Conservation (phyloP, 495 filamentous ascomycete species). For the Massariosphaeria phaeospora region DNA sequence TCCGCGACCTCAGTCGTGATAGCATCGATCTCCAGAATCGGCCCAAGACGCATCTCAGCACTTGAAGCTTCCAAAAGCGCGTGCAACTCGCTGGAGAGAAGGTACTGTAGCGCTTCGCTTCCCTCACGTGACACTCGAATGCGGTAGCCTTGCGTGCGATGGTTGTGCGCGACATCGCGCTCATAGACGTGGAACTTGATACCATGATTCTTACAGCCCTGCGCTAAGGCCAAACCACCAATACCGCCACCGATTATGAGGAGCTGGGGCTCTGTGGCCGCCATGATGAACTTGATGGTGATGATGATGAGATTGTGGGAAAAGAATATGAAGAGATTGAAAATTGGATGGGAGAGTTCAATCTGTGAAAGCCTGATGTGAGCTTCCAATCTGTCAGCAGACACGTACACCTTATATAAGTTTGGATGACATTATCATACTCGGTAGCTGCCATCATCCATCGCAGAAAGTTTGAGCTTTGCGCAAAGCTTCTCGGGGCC, state of each 20-base stretch:
- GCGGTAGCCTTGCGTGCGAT: slow-evolving; percentile 30
- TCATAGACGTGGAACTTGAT: slow-evolving; percentile 31
- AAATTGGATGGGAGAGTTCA: slow-evolving; percentile 3
- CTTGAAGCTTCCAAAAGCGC: background rate
- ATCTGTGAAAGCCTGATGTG: too few relatives aligned
- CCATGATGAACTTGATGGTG: too few relatives aligned
- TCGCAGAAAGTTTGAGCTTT: too few relatives aligned
- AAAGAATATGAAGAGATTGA: slow-evolving; percentile 5
- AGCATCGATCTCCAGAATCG: slow-evolving; percentile 1
- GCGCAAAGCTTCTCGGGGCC: too few relatives aligned
- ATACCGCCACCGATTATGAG: slow-evolving; percentile 59
- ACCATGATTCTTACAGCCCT: slow-evolving; percentile 47
- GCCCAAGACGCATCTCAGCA: background rate
- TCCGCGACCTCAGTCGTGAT: slow-evolving; percentile 21
- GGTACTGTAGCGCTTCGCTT: slow-evolving; percentile 2
- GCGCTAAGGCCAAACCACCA: slow-evolving; percentile 55
- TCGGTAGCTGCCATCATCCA: too few relatives aligned
- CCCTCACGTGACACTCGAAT: slow-evolving; percentile 20
- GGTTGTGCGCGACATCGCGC: slow-evolving; percentile 18
- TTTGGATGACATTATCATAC: too few relatives aligned
- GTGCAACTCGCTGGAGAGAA: too few relatives aligned
- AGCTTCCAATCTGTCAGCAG: too few relatives aligned
- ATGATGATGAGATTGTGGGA: slow-evolving; percentile 13
- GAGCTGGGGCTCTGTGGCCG: slow-evolving; percentile 31
- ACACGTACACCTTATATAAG: too few relatives aligned